Base-by-base conservation (phyloP, 345 rosid species). In the Brassica cretica region DNA sequence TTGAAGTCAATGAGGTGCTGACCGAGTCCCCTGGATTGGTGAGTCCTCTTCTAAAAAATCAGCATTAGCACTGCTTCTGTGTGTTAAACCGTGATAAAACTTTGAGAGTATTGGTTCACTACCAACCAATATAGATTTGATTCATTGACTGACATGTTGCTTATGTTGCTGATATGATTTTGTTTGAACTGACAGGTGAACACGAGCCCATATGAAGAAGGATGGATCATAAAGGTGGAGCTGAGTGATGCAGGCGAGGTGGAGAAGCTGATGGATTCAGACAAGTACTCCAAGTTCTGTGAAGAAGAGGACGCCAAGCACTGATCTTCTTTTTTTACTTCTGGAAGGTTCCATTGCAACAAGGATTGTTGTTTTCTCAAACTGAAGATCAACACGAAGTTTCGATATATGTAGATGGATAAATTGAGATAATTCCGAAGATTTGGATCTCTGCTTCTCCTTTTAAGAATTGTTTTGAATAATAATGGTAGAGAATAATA, bases 281-380 rank as follows among this genome's bases (percentile, higher is more conserved):
- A 88, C 10, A 78, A 86, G 66, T 96, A 96, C 84, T 80, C 88
- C 8, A 93, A 91, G 83, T 90, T 90, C 87, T 96, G 98, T 8
- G 98, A 96, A 81, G 97, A 93, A 82, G 99, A 96, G 83, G 97
- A 93, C 46, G 87, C 85, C n/a, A 82, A 88, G 76, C 97, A 94
- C 51, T 94, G 75, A 93, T 74, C 18, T n/a, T 49, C 5, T 49
- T 41, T 8, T 12, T 14, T 11, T 33, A 2, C 46, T 39, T 49
- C 2, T 1, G 8, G 8, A 49, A 49, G 8, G 18, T n/a, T 49
- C 6, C 56, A n/a, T 8, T 49, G 7, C 71, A 16, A 64, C 33
- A 27, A 15, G 29, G 39, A 44, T 29, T 72, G 76, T 64, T 64
- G 61, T 55, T 70, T n/a, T n/a, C 32, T 19, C 8, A 21, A 30